Evolutionary conservation across 1,139 yeast species (phyloP), one percentile per base, ranked within the genome.

Genomic region (Saccharomycopsis hybrid): DNA sequence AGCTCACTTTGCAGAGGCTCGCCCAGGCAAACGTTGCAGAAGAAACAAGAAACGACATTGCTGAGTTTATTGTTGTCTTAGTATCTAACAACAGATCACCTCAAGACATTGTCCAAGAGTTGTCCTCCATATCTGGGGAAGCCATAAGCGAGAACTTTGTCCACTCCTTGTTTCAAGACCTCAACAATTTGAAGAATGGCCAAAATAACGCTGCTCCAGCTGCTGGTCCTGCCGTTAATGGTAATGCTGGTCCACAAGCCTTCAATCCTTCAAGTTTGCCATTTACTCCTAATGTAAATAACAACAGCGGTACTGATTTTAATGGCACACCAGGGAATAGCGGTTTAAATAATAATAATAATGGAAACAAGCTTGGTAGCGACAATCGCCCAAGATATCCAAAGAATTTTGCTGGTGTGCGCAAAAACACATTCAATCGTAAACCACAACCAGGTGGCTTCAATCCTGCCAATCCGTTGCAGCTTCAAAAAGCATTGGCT

Each of bases 31-130:
- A 31, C 18, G 47, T 52, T 24, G 28, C 44, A 4, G 51, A 51
- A 18, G 55, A 52, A 18, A 44, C 49, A 13, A 44, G 51, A 33
- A 78, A 72, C 44, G 88, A 84, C 62, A 84, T 85, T 41, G 87
- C 96, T 13, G 95, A 88, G 62, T 88, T 79, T 62, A 80, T 88
- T 54, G 76, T 82, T 27, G 76, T 85, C 52, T 72, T 87, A 68
- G 80, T 87, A 53, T 80, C 84, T 30, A 85, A 85, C 59, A 80
- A 82, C 58, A 82, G 85, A 61, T 68, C 80, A 4, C 76, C 82
- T 8, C 73, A 71, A 7, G 87, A 84, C 55, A 83, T 87, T 43
- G 73, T 78, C 4, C 65, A 67, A 7, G 96, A 88, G 62, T 74
- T 88, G 41, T 69, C 76, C 39, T 78, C 80, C 41, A 68, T 86